A percentile compares a stretch with the other conserved stretches of the same genome.
These are phyloP conservation scores for Ichthyophthirius multifiliis DNA, from an alignment of 169 alveolate genomes.

Conservation along the genomic window DNA sequence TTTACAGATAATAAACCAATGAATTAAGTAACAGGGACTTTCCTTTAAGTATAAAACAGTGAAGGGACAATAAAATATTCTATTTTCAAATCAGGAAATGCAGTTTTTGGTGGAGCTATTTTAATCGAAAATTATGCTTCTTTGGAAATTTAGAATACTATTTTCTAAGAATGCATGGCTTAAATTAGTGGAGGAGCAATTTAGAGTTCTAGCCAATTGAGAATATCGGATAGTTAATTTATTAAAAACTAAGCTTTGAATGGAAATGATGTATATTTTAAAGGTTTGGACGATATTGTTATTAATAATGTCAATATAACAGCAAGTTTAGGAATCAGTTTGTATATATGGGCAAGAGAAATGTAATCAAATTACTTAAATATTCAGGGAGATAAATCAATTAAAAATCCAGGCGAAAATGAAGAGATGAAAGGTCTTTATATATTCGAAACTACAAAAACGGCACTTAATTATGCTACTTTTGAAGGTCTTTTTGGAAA, in stretches of 20 bases:
- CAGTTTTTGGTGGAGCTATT: not conserved
- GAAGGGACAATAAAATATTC: not conserved
- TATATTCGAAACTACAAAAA: not conserved
- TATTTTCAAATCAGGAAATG: not conserved
- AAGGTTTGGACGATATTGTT: not conserved
- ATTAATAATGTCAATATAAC: not conserved
- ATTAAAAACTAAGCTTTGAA: not conserved
- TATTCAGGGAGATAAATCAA: not conserved
- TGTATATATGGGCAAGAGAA: not conserved
- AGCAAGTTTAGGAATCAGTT: not conserved
- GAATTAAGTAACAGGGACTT: not conserved
- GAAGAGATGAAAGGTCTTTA: not conserved
- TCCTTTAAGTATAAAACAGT: not conserved
- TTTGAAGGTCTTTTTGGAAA: not conserved
- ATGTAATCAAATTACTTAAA: not conserved
- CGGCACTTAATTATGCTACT: not conserved
- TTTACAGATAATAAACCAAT: not conserved
- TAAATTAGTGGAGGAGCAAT: not conserved
- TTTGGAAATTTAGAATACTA: not conserved
- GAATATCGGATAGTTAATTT: not conserved
- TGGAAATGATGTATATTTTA: not conserved
- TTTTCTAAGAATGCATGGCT: not conserved
- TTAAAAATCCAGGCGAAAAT: too few relatives aligned
- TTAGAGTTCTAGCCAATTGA: not conserved
- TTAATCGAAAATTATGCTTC: not conserved